phyloP scores from a whole-genome alignment of 2,329 filamentous ascomycete genomes.

The Trichoderma asperellum region DNA sequence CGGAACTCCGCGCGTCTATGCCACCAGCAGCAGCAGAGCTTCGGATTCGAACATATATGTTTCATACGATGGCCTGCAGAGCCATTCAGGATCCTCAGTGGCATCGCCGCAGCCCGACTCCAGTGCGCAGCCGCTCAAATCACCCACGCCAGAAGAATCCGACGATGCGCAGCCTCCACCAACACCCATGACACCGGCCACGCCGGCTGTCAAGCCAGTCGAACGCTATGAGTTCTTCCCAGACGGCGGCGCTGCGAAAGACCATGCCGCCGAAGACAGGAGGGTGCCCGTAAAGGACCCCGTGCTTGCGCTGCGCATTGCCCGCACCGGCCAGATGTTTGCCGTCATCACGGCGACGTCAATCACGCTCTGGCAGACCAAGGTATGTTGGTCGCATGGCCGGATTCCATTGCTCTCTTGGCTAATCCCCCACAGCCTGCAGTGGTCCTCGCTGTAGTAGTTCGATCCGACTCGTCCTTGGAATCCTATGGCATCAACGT shows the following conservation, averaged over 20 bases:
- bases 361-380: conserved; percentile 95
- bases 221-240: conserved; percentile 54
- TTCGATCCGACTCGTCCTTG: conserved; percentile 80
- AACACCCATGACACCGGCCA: conserved; percentile 59
- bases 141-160: conserved; percentile 41
- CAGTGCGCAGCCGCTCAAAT: conserved; percentile 34
- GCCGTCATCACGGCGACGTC: conserved; percentile 83
- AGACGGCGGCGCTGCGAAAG: conserved; percentile 15
- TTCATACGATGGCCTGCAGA: conserved; percentile 63
- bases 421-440: conserved; percentile 65
- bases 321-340: conserved; percentile 80
- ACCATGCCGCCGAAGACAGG: conserved; percentile 32
- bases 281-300: conserved; percentile 59
- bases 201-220: conserved; percentile 62
- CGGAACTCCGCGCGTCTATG: conserved; percentile 81
- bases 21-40: conserved; percentile 69
- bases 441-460: conserved; percentile 81
- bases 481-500: conserved; percentile 83
- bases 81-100: conserved; percentile 39
- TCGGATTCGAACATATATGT: conserved; percentile 55
- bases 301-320: conserved; percentile 75
- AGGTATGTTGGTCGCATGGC: conserved; percentile 57
- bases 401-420: neutral
- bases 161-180: conserved; percentile 44
- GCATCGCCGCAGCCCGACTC: conserved; percentile 28